A percentile compares a stretch with the other conserved stretches of the same genome.
These are phyloP conservation scores for Claviceps sp. DNA, from an alignment of 2,329 filamentous ascomycete species.

Conservation along the genomic window DNA sequence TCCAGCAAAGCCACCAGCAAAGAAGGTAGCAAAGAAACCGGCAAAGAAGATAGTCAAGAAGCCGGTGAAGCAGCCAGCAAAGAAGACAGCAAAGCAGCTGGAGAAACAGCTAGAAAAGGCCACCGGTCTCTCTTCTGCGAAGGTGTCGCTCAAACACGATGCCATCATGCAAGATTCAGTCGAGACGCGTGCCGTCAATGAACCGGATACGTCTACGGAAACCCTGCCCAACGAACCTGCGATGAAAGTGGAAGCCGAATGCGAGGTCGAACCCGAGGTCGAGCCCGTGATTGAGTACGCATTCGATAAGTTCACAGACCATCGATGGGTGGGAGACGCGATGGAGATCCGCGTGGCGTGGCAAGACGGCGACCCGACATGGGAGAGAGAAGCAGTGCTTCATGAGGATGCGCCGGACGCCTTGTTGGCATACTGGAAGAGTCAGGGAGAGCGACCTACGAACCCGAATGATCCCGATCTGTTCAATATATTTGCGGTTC, in stretches of 20 bases:
- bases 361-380: constrained; percentile 17
- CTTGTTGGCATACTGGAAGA: constrained; percentile 21
- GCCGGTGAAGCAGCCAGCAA: not conserved
- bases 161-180: not conserved
- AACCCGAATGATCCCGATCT: constrained; percentile 18
- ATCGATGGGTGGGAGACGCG: constrained; percentile 17
- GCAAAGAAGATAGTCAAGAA: not conserved
- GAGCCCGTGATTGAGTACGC: constrained; percentile 5
- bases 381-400: constrained; percentile 21
- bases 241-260: not conserved
- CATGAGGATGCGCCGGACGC: constrained; percentile 19
- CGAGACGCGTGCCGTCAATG: not conserved
- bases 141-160: not conserved
- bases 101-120: not conserved
- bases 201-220: not conserved
- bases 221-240: not conserved
- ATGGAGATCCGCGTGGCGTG: constrained; percentile 21
- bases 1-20: not conserved
- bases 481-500: constrained; percentile 21
- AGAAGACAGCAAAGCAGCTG: not conserved
- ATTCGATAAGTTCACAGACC: constrained; percentile 12
- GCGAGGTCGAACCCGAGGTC: not conserved
- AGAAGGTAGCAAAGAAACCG: not conserved
- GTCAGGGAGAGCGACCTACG: constrained; percentile 16
- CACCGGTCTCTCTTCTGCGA: not conserved